Evolutionary conservation across 352 stramenopile species (phyloP), one percentile per base, ranked within the genome.

Genomic region (Phytophthora palmivora): DNA sequence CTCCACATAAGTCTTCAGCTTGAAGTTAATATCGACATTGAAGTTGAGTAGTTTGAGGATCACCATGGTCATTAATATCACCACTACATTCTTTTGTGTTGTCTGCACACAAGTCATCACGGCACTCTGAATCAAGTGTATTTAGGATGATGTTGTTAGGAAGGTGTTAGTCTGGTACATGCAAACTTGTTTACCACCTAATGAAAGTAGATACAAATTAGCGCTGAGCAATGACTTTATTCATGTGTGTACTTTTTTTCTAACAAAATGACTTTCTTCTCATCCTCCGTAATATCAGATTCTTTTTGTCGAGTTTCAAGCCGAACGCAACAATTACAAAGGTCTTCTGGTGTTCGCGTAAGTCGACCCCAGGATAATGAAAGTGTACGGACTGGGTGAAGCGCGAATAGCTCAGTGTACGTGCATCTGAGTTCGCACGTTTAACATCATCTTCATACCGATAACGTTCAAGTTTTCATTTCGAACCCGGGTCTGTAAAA

Each of bases 371-470:
- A 21, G 28, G 56, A 19, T 56, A 58, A n/a, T 56, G 37, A 11
- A 52, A 58, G 14, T 55, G 55, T 6, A 46, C 15, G 21, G 50
- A 57, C n/a, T 64, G 46, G 3, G 33, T 64, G 22, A 64, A 64
- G 5, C 45, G 12, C 8, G 56, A 52, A 19, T 64, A 64, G 16
- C 46, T 64, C 10, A 51, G 1, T 2, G 30, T 52, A 21, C 38
- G 33, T 3, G 37, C 46, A 15, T 52, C 38, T 2, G 46, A 33
- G 14, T 57, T 32, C 4, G 2, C 19, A 9, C 21, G 26, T 9
- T 49, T 12, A 5, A 30, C 26, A 32, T 55, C 54, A 15, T 63
- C 21, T 1, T 18, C 34, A 36, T 42, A 63, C 1, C 36, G 22
- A 36, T 22, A 10, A 44, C 42, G 54, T 3, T 55, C 24, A 8